phyloP scores from a whole-genome alignment of 2,329 filamentous ascomycete species.

The Aspergillus bombycis region DNA sequence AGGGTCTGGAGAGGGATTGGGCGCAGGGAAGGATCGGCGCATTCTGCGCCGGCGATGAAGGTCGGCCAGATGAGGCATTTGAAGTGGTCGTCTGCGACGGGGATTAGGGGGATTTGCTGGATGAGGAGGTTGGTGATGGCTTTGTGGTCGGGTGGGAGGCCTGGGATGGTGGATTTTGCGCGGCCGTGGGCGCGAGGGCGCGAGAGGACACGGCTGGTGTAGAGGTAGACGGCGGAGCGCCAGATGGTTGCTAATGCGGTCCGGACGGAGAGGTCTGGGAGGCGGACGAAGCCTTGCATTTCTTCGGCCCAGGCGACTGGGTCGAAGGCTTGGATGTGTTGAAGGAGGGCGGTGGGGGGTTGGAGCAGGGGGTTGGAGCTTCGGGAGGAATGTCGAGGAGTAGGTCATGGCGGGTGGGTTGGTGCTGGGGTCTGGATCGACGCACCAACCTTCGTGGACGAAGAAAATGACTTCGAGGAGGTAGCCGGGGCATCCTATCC shows the following conservation, averaged over 20 bases:
- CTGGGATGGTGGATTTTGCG: conserved; percentile 27
- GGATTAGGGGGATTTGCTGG: conserved; percentile 40
- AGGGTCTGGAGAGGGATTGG: conserved; percentile 38
- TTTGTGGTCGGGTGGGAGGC: conserved; percentile 34
- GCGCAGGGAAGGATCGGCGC: conserved; percentile 35
- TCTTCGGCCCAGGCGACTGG: conserved; percentile 41
- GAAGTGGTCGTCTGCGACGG: conserved; percentile 41
- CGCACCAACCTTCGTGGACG: conserved; percentile 42
- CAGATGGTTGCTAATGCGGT: conserved; percentile 51
- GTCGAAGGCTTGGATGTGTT: conserved; percentile 44
- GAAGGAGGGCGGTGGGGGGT: conserved; percentile 36
- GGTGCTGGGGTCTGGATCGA: conserved; percentile 29
- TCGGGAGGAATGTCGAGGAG: conserved; percentile 30
- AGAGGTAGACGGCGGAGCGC: conserved; percentile 45
- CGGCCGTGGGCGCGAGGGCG: conserved; percentile 27
- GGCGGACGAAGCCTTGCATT: conserved; percentile 47
- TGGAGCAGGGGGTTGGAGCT: conserved; percentile 33
- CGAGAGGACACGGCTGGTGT: conserved; percentile 43
- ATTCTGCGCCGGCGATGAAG: conserved; percentile 49
- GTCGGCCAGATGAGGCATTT: conserved; percentile 50
- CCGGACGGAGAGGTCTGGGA: conserved; percentile 50
- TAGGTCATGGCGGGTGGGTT: conserved; percentile 31
- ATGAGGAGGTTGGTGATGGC: conserved; percentile 37
- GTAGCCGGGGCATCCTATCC: conserved; percentile 46
- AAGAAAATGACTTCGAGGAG: conserved; percentile 46